Evolutionary conservation across 1,284 basidiomycete species (phyloP), one percentile per base, ranked within the genome.

Genomic region (Volvariella volvacea): DNA sequence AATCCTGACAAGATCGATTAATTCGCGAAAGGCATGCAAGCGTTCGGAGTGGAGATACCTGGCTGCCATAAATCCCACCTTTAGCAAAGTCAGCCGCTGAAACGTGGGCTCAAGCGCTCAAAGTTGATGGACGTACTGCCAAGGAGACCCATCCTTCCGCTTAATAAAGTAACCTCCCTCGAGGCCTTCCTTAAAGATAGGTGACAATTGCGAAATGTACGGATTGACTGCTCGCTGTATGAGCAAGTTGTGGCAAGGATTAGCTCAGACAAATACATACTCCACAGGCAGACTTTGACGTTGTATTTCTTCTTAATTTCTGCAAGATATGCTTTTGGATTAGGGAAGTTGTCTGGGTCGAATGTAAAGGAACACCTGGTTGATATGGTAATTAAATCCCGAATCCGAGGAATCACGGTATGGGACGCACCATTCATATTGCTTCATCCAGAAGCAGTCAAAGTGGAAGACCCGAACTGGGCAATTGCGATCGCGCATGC

Each of bases 381-480:
- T 43, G 9, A 17, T 30, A 19, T 42, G 28, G 20, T 40, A n/a
- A 44, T 12, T 36, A 17, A 30, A 33, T n/a, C n/a, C n/a, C 21
- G 10, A 6, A 20, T 2, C 34, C 21, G 10, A n/a, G n/a, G 16
- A 19, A 32, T 47, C 22, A 9, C 44, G 9, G 4, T 22, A 45
- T 41, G 22, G 7, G 22, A 7, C 14, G 33, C 45, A 71, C 83
- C 83, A 86, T 62, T 85, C 79, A 58, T 84, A 86, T 57, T 81
- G 77, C 57, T 82, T 83, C 83, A 86, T 86, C 81, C 81, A 86
- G 66, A 86, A 88, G 56, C 83, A 87, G 56, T 88, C 85, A 36
- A 87, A 59, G 53, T 88, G 84, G 65, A 87, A 82, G 1, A 86
- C 82, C n/a, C 83, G 74, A n/a, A 86, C 82, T 22, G 70, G 72